These are phyloP conservation scores for Fraxinus sp. DNA, from an alignment of 305 asterid genomes.

Conservation along the genomic window DNA sequence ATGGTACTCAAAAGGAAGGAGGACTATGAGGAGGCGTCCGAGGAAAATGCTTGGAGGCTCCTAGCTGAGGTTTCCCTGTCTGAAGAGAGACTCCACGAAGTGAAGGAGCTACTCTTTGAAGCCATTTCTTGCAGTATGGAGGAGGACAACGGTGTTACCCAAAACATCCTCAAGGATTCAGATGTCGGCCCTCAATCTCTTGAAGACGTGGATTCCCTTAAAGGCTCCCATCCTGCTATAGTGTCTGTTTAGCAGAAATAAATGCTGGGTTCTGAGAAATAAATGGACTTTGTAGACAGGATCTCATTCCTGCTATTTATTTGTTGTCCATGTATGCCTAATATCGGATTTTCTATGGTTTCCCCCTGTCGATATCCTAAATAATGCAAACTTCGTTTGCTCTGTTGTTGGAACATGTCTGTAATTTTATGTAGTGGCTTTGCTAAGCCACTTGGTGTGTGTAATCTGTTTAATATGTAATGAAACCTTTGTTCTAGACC, in stretches of 20 bases:
- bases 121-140: conserved; percentile 37
- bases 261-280: not conserved
- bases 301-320: not conserved
- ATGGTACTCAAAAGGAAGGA: conserved; percentile 50
- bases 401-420: not conserved
- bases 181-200: conserved; percentile 31
- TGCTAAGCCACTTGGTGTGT: not conserved
- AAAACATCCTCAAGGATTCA: conserved; percentile 31
- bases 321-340: not conserved
- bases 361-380: conserved; percentile 7
- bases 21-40: conserved; percentile 48
- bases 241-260: conserved; percentile 43
- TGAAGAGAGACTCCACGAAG: conserved; percentile 48
- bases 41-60: conserved; percentile 51
- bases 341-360: not conserved
- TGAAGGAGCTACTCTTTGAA: conserved; percentile 40
- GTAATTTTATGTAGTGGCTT: not conserved
- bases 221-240: conserved; percentile 47
- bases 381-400: conserved; percentile 25
- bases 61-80: conserved; percentile 53
- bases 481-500: not conserved
- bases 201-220: conserved; percentile 55
- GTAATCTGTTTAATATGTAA: not conserved
- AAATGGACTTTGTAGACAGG: not conserved
- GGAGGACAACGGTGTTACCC: not conserved